phyloP scores from a whole-genome alignment of 2,329 filamentous ascomycete genomes.

The Alternaria burnsii region DNA sequence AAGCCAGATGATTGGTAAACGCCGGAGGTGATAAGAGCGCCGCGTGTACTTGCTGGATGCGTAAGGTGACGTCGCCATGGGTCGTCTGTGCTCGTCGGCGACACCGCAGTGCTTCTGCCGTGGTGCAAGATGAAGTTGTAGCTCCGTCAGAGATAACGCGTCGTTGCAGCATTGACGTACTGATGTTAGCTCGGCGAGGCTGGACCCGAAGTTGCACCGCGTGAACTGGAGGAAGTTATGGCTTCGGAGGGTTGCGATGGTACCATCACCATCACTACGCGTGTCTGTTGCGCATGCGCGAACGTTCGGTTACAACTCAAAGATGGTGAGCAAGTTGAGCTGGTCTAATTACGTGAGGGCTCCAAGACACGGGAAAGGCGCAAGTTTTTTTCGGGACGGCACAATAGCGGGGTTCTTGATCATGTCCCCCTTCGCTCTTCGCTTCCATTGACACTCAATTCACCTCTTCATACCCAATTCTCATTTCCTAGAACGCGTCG shows the following conservation, averaged over 20 bases:
- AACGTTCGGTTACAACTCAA: background rate
- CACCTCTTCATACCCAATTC: background rate
- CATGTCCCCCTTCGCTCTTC: background rate
- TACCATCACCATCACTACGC: background rate
- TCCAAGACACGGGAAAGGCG: slow-evolving; percentile 7
- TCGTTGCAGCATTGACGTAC: background rate
- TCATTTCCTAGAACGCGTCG: background rate
- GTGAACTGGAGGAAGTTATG: background rate
- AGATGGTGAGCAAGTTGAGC: background rate
- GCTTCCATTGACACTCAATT: background rate
- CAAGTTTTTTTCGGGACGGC: slow-evolving; percentile 7
- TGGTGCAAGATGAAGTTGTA: background rate
- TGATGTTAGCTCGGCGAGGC: background rate
- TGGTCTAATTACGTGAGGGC: background rate
- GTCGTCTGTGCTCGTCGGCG: background rate
- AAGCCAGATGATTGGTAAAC: background rate
- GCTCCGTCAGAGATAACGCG: background rate
- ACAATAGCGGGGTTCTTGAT: slow-evolving; percentile 3
- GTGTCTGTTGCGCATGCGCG: background rate
- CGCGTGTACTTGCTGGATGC: slow-evolving; percentile 4
- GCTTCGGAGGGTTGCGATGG: background rate
- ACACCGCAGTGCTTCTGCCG: background rate
- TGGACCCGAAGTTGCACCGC: background rate
- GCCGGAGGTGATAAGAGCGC: slow-evolving; percentile 3
- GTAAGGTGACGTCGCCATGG: background rate